Evolutionary conservation across 2,329 filamentous ascomycete genomes (phyloP), one percentile per base, ranked within the genome.

Genomic region (Sporothrix sp.): DNA sequence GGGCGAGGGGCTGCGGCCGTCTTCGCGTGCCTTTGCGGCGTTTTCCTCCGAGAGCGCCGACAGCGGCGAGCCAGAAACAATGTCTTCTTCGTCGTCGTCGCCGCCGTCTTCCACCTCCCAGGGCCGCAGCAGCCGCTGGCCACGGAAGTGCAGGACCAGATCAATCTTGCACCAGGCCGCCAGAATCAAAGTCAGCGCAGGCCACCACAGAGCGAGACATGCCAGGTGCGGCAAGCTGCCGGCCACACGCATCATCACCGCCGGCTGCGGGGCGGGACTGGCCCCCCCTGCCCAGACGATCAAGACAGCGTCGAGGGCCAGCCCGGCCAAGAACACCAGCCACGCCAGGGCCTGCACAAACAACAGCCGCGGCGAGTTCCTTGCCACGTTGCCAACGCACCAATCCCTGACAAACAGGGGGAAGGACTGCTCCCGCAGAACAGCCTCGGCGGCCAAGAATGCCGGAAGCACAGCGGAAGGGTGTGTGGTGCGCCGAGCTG

Each of bases 401-500:
- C 66, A 68, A 32, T 55, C n/a, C 59, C 32, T 68, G 55, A 58
- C 48, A 52, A 73, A 72, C 33, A 63, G 62, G 2, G 68, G 67
- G 52, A 71, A 68, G 5, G 63, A 62, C 39, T 63, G 61, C 23
- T 61, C 61, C 45, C 66, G 61, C 13, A 73, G 61, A 4, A 59
- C 55, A 11, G 62, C 57, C 50, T 72, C 69, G 50, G 65, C 62
- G 6, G 64, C 59, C 11, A 66, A 56, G 38, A 68, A 67, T 7
- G 66, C 67, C 0, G 66, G 63, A 0, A 69, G 60, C 4, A 72
- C 63, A 1, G 68, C 67, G 0, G 69, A 70, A 1, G 71, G 70
- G 56, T 73, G 70, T 2, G 70, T 72, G 0, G 71, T 72, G 30
- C 67, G 62, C 44, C 66, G 61, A 0, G 66, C 59, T 0, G 69